Base-by-base conservation (phyloP, 371 early-diverging fungal genomes). In the Mortierella sp. region DNA sequence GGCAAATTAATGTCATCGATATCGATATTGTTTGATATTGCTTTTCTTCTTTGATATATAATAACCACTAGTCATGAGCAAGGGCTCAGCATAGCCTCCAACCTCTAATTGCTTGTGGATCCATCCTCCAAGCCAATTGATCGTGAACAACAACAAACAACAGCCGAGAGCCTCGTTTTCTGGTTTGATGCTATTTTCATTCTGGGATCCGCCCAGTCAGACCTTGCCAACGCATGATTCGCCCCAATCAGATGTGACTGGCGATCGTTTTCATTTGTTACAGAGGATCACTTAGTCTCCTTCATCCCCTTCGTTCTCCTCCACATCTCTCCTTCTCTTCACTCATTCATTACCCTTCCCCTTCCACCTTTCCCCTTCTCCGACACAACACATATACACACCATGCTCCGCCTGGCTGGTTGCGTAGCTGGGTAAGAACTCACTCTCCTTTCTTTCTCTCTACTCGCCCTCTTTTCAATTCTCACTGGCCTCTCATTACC, bases 361-460 rank as follows among this genome's bases (percentile, higher is more conserved):
- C 35, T 2, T 49, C 54, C 29, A 21, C 27, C 48, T 43, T 71
- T 38, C 72, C 29, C 43, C 60, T 73, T 16, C 80, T 71, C 46
- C 48, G 24, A 18, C 18, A 4, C 43, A 27, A 56, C 70, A 41
- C 27, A 56, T 21, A 38, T 16, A 41, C 18, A 18, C 35, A 70
- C 49, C 35, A 84, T 84, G 85, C 79, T 84, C 0, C 78, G 81
- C 38, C 65, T 84, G 21, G 76, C 85, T 60, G 85, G 24, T 35
- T 84, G 85, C 72, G 85, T 84, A 78, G 85, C 75, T 70, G 85
- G 85, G 85, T 84, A 84, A 75, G 55, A 35, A 24, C 12, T 16
- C 5, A 5, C 38, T 38, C 43, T 35, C 43, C 27, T n/a, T 51
- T 35, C 27, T 18, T 35, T 32, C 56, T 8, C 27, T 32, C 4